Percentiles rank a stretch among this genome's conserved stretches.
These are phyloP conservation scores for Leavenworthia alabamica DNA, from an alignment of 345 rosid species.

Conservation along the genomic window DNA sequence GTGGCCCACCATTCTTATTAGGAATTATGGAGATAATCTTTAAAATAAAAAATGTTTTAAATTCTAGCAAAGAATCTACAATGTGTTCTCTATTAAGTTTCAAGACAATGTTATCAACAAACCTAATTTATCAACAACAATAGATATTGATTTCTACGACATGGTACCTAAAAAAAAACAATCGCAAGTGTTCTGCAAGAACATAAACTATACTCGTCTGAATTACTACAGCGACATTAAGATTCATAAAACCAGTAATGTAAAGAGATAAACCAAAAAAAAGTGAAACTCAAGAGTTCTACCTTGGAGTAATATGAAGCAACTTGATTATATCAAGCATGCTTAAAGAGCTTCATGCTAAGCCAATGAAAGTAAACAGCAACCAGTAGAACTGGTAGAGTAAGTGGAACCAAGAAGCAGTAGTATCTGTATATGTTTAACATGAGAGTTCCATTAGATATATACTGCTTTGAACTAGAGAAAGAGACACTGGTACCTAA, in stretches of 20 bases:
- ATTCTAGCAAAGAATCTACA: no score
- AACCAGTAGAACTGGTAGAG: conserved; percentile 58
- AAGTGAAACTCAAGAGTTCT: background rate
- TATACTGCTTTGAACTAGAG: background rate
- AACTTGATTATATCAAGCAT: conserved; percentile 42
- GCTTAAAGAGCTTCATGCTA: conserved; percentile 87
- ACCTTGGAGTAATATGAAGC: background rate
- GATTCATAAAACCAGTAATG: background rate
- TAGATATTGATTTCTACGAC: no score
- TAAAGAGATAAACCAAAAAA: background rate
- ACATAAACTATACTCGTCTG: no score
- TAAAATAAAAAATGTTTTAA: no score
- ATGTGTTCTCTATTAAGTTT: no score
- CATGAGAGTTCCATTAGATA: background rate
- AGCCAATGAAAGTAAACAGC: conserved; percentile 88
- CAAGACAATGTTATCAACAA: no score
- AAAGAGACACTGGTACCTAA: background rate
- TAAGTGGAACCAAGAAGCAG: conserved; percentile 85
- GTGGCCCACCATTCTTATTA: no score
- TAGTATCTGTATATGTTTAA: conserved; percentile 37
- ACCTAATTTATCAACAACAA: no score
- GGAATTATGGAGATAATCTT: no score
- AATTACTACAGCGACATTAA: no score
- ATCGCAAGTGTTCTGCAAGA: no score
- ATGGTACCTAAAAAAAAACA: no score